Conservation (phyloP, 345 rosid genomes). For the Murraya paniculata region DNA sequence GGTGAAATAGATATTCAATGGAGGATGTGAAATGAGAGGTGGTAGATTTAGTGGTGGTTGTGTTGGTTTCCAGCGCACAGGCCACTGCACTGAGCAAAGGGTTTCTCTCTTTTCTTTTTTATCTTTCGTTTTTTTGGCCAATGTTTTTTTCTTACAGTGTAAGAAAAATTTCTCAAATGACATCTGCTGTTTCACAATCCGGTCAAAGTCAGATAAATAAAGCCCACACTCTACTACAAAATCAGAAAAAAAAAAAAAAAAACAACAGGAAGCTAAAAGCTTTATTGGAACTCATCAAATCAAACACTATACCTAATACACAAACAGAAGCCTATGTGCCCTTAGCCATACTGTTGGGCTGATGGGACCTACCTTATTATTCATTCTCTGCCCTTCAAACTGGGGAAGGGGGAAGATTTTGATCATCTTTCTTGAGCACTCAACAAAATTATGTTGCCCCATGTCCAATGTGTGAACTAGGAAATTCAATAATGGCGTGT, state of each 20-base stretch:
- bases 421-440: constrained; percentile 10
- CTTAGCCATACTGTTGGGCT: neutral
- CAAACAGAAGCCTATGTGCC: neutral
- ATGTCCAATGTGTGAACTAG: neutral
- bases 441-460: constrained; percentile 8
- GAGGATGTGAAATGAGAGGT: neutral
- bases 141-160: neutral
- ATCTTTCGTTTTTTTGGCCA: neutral
- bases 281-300: constrained; percentile 25
- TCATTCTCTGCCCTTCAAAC: neutral
- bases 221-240: constrained; percentile 10
- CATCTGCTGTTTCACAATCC: constrained; percentile 17
- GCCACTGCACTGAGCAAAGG: neutral
- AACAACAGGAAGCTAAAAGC: constrained; percentile 14
- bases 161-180: neutral
- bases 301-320: neutral
- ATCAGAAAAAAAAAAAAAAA: too few relatives aligned
- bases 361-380: neutral
- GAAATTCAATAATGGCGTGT: constrained; percentile 17
- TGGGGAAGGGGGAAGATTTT: constrained; percentile 8
- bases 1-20: constrained; percentile 18
- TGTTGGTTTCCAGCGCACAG: constrained; percentile 29
- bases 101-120: neutral
- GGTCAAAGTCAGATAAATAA: constrained; percentile 21
- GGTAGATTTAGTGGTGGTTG: constrained; percentile 24